Conservation (phyloP, 805 yeast species). For the Saccharomyces eubayanus region DNA sequence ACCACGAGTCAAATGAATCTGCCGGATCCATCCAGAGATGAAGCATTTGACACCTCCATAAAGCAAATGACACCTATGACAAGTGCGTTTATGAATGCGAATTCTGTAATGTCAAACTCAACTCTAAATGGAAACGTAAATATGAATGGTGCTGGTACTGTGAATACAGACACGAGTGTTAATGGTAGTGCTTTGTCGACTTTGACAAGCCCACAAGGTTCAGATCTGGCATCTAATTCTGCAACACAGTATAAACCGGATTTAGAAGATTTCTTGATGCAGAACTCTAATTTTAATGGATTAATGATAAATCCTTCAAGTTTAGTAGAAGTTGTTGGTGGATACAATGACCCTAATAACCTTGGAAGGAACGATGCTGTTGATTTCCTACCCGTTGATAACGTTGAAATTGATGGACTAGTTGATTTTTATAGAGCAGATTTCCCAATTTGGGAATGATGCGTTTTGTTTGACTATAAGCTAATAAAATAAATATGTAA, state of each 20-base stretch:
- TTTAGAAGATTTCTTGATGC: conserved; percentile 30
- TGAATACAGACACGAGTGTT: conserved; percentile 1
- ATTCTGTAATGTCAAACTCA: background rate
- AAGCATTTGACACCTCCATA: background rate
- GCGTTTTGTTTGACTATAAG: background rate
- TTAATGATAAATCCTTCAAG: conserved; percentile 27
- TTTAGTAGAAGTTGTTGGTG: conserved; percentile 28
- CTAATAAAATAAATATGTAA: background rate
- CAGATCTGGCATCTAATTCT: conserved; percentile 14
- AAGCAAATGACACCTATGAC: background rate
- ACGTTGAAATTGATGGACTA: conserved; percentile 24
- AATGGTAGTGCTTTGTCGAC: background rate
- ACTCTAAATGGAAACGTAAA: background rate
- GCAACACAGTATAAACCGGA: conserved; percentile 23
- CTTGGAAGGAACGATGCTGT: conserved; percentile 13
- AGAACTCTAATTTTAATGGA: conserved; percentile 26
- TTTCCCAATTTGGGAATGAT: conserved; percentile 26
- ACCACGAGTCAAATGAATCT: conserved; percentile 1
- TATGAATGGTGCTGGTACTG: background rate
- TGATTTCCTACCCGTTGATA: conserved; percentile 24
- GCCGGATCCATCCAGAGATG: background rate
- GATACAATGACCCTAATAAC: conserved; percentile 11
- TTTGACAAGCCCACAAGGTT: background rate
- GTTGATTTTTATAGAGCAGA: conserved; percentile 19
- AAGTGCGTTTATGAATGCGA: background rate